These are phyloP conservation scores for Trichophyton benhamiae DNA, from an alignment of 2,329 filamentous ascomycete genomes.

Conservation along the genomic window DNA sequence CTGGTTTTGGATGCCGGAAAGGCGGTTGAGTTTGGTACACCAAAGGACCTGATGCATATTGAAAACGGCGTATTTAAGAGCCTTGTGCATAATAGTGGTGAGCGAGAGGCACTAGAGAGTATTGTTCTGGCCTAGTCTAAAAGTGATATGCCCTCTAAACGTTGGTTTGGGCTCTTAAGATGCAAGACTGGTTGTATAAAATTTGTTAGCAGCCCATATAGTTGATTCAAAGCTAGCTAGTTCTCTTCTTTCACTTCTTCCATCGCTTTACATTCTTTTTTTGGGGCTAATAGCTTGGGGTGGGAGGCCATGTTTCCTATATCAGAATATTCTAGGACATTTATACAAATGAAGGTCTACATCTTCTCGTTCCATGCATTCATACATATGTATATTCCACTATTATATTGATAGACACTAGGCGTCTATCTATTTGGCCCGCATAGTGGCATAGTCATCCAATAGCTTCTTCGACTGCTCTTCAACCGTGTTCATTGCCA, in stretches of 20 bases:
- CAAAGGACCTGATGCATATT: constrained; percentile 47
- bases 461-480: constrained; percentile 12
- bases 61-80: constrained; percentile 44
- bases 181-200: no score
- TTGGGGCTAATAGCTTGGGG: no score
- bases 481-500: constrained; percentile 24
- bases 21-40: constrained; percentile 56
- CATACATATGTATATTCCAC: no score
- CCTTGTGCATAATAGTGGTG: constrained; percentile 38
- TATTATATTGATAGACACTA: not conserved
- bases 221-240: no score
- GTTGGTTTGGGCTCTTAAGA: no score
- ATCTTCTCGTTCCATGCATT: no score
- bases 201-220: no score
- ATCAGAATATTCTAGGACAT: no score
- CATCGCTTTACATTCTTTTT: no score
- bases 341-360: no score
- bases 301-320: no score
- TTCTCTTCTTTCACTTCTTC: no score
- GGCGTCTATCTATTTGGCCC: constrained; percentile 3
- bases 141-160: not conserved
- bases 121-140: constrained; percentile 16
- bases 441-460: constrained; percentile 12
- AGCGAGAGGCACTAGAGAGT: constrained; percentile 21
- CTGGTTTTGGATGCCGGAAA: constrained; percentile 56